Evolutionary conservation across 345 rosid species (phyloP).

Genomic region (Nasturtium officinale): DNA sequence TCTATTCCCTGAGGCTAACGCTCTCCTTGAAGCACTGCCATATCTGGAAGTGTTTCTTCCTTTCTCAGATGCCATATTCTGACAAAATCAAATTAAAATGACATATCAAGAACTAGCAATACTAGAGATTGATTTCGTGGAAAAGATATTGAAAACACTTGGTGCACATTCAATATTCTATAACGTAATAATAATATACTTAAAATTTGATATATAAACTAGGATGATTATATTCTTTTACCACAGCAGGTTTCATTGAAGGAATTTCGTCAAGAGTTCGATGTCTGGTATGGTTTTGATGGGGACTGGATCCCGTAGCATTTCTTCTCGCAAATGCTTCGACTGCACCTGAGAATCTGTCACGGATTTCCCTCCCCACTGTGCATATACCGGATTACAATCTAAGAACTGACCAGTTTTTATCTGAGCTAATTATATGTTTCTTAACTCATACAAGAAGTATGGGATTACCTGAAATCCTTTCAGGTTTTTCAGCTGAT

Average conservation of each 20-base stretch:
- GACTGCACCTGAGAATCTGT: conserved; percentile 73
- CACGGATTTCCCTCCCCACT: conserved; percentile 71
- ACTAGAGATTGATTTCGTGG: neutral
- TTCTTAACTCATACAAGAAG: neutral
- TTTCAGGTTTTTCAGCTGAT: conserved; percentile 63
- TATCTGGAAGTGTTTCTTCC: conserved; percentile 61
- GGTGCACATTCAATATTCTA: neutral
- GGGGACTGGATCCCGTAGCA: conserved; percentile 51
- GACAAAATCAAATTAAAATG: conserved; percentile 14
- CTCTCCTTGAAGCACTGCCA: conserved; percentile 79
- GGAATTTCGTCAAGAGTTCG: conserved; percentile 57
- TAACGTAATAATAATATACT: neutral
- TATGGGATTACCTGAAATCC: conserved; percentile 53
- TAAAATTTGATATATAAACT: neutral
- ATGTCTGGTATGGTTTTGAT: conserved; percentile 55
- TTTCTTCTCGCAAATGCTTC: conserved; percentile 76
- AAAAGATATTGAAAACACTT: neutral
- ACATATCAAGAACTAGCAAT: neutral
- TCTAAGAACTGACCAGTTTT: neutral
- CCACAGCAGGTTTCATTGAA: conserved; percentile 61
- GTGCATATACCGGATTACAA: neutral
- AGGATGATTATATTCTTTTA: conserved; percentile 17
- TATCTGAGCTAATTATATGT: neutral
- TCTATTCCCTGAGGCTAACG: conserved; percentile 57
- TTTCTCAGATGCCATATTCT: conserved; percentile 61